A percentile compares a stretch with the other conserved stretches of the same genome.
Conservation (phyloP, 2,329 filamentous ascomycete genomes). For the Aureobasidium sp. region DNA sequence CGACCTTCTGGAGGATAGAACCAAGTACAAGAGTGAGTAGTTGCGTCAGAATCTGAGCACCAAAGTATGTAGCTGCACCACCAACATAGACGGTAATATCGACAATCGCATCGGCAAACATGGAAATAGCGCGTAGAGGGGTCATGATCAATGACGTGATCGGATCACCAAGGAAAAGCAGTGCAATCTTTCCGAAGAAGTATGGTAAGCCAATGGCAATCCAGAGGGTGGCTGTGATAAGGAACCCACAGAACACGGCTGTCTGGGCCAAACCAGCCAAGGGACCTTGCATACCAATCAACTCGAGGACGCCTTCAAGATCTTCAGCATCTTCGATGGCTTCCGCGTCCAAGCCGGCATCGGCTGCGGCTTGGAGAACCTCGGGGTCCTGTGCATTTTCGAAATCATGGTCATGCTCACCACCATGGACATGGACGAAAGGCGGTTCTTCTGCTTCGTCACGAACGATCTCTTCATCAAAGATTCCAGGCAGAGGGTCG, state of each 20-base stretch:
- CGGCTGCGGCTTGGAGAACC: slow-evolving; percentile 55
- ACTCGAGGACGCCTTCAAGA: slow-evolving; percentile 88
- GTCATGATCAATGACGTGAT: slow-evolving; percentile 56
- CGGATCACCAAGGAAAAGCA: slow-evolving; percentile 73
- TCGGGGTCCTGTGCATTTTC: slow-evolving; percentile 49
- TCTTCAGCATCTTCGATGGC: slow-evolving; percentile 81
- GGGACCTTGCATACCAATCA: slow-evolving; percentile 93
- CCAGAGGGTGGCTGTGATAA: slow-evolving; percentile 80
- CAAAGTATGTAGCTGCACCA: slow-evolving; percentile 13
- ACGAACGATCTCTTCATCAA: slow-evolving; percentile 48
- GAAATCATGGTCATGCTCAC: slow-evolving; percentile 11
- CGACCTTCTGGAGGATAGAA: background rate
- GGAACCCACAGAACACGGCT: slow-evolving; percentile 82
- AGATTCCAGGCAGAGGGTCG: slow-evolving; percentile 25
- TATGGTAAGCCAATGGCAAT: slow-evolving; percentile 86
- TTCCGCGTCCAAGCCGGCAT: slow-evolving; percentile 61
- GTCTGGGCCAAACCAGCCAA: slow-evolving; percentile 87
- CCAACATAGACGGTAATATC: slow-evolving; percentile 61
- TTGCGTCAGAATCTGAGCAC: background rate
- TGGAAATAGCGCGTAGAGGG: slow-evolving; percentile 63
- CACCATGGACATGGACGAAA: slow-evolving; percentile 39
- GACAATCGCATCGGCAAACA: slow-evolving; percentile 65
- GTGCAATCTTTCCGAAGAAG: slow-evolving; percentile 74
- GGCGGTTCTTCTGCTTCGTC: slow-evolving; percentile 53
- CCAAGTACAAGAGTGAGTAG: background rate